A percentile compares a stretch with the other conserved stretches of the same genome.
These are phyloP conservation scores for Solanum corneliomulleri DNA, from an alignment of 257 asterid genomes.

Conservation along the genomic window DNA sequence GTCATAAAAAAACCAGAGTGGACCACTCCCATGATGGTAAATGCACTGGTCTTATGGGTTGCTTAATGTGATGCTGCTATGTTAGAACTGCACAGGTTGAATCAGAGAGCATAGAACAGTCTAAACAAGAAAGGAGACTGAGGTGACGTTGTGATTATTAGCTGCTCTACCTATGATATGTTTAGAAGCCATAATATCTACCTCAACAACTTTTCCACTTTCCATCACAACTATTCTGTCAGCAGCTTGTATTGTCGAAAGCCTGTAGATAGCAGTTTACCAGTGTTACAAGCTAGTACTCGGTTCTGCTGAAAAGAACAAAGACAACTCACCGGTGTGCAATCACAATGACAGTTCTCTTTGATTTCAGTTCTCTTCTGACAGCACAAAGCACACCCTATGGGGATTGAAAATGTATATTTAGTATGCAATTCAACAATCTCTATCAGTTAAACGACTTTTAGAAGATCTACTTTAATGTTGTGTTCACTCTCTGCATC, in stretches of 20 bases:
- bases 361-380: slow-evolving; percentile 41
- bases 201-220: slow-evolving; percentile 80
- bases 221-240: slow-evolving; percentile 85
- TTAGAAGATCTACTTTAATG: slow-evolving; percentile 44
- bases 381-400: slow-evolving; percentile 71
- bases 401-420: background rate
- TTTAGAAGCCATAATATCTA: slow-evolving; percentile 8
- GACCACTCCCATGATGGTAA: background rate
- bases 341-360: slow-evolving; percentile 67
- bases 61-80: background rate
- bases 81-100: background rate
- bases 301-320: background rate
- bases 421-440: slow-evolving; percentile 1
- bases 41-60: background rate
- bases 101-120: background rate
- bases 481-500: slow-evolving; percentile 97
- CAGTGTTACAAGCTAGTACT: background rate
- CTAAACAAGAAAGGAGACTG: background rate
- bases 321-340: slow-evolving; percentile 58
- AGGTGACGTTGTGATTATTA: background rate
- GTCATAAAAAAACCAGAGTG: background rate
- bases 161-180: background rate
- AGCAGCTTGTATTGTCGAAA: slow-evolving; percentile 84
- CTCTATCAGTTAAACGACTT: background rate
- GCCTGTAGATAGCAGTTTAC: slow-evolving; percentile 35